Evolutionary conservation across 2,329 filamentous ascomycete genomes (phyloP).

Genomic region (Neoscytalidium dimidiatum): DNA sequence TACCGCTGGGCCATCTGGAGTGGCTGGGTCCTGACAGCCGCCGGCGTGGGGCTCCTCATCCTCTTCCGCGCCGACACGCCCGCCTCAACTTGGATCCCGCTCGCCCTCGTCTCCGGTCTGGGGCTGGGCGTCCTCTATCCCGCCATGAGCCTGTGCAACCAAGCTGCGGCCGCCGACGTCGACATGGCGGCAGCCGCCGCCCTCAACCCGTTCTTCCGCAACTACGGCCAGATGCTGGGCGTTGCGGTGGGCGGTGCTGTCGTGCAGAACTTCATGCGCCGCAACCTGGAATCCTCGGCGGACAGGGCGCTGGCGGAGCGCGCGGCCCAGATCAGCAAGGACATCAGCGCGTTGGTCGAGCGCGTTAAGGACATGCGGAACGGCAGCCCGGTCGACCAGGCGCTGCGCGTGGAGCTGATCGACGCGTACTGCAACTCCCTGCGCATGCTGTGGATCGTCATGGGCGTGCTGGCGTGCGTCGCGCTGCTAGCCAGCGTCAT

Average conservation of each 20-base stretch:
- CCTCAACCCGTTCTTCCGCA: conserved; percentile 50
- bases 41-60: conserved; percentile 46
- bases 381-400: conserved; percentile 16
- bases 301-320: conserved; percentile 22
- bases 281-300: conserved; percentile 22
- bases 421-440: conserved; percentile 28
- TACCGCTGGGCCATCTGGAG: conserved; percentile 31
- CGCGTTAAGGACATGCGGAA: conserved; percentile 26
- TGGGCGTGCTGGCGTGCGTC: conserved; percentile 30
- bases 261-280: conserved; percentile 38
- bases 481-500: conserved; percentile 27
- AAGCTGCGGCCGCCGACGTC: conserved; percentile 41
- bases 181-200: conserved; percentile 37
- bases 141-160: conserved; percentile 46
- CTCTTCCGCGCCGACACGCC: conserved; percentile 41
- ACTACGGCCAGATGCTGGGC: conserved; percentile 52
- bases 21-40: conserved; percentile 37
- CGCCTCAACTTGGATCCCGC: conserved; percentile 43
- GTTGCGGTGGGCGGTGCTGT: conserved; percentile 47
- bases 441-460: conserved; percentile 32
- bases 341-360: conserved; percentile 30
- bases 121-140: conserved; percentile 48
- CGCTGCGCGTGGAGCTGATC: conserved; percentile 27
- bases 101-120: conserved; percentile 44
- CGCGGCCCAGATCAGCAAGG: conserved; percentile 27